Evolutionary conservation across 805 yeast genomes (phyloP), one percentile per base, ranked within the genome.

Genomic region (Nematodospora valgi): DNA sequence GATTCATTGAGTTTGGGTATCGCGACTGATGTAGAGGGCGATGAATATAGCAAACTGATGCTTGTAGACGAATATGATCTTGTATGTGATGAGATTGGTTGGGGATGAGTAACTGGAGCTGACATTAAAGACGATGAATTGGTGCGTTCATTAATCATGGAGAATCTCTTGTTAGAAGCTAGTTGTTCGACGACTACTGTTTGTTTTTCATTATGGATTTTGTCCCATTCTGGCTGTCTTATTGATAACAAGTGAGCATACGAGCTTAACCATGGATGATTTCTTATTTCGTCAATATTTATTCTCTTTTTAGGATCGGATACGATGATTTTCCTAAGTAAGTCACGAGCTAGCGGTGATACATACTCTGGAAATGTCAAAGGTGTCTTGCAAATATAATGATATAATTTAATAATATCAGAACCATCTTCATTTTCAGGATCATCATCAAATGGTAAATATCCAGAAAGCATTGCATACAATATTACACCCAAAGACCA

Each of bases 401-500:
- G 86, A 64, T 93, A 93, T 41, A 93, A 70, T 54, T 83, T 81
- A 15, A 89, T 86, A 53, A 93, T 91, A 59, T 93, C 94, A 38
- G 89, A 85, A 34, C 97, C 96, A 56, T 91, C 96, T 23, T 96
- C 98, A 54, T 93, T 93, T 36, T 84, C 82, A 14, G 96, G 93
- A 58, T 93, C 98, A 59, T 93, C 98, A 54, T 93, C 98, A 68
- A 87, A 93, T 1, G 98, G 98, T 41, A 93, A 70, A 59, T 93
- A 93, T 2, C 98, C 98, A 0, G 98, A 91, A 32, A 93, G 69
- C 96, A 93, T 93, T 8, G 98, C 97, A 54, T 88, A 93, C 27
- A 93, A 64, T 35, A 93, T 93, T 19, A 93, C 89, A 40, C 98
- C 98, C 50, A 95, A 79, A 0, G 96, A 86, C 98, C 98, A 93